Evolutionary conservation across 2,329 filamentous ascomycete genomes (phyloP).

Genomic region (Fusarium anguioides): DNA sequence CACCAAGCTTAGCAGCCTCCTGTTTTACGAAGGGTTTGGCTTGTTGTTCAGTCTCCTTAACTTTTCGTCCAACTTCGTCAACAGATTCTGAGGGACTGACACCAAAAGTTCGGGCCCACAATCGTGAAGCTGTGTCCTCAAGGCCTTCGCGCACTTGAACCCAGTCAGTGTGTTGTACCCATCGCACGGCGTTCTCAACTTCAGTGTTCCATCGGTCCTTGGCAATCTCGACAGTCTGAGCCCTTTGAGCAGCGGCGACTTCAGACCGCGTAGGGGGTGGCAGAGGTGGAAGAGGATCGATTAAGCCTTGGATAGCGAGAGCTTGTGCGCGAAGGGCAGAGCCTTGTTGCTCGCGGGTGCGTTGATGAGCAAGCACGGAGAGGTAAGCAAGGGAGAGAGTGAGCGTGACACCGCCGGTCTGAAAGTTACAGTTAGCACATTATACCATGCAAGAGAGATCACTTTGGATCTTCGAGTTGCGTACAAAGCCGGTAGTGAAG

Average conservation of each 20-base stretch:
- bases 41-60: constrained; percentile 50
- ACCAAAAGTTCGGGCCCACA: constrained; percentile 57
- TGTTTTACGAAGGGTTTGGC: constrained; percentile 50
- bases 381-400: constrained; percentile 80
- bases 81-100: constrained; percentile 49
- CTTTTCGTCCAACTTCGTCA: constrained; percentile 44
- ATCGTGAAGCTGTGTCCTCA: constrained; percentile 60
- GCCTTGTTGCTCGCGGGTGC: constrained; percentile 71
- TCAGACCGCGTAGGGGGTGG: constrained; percentile 64
- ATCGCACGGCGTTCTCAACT: constrained; percentile 72
- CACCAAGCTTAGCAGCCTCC: constrained; percentile 43
- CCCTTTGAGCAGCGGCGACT: constrained; percentile 62
- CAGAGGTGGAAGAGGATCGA: constrained; percentile 60
- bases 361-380: constrained; percentile 75
- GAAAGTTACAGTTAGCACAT: constrained; percentile 15
- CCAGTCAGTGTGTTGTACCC: constrained; percentile 76
- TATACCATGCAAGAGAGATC: not conserved
- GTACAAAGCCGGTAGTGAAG: constrained; percentile 79
- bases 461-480: constrained; percentile 47
- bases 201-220: constrained; percentile 86
- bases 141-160: constrained; percentile 67
- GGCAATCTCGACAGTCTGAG: constrained; percentile 70
- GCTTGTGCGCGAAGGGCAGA: constrained; percentile 68
- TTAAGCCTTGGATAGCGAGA: constrained; percentile 62
- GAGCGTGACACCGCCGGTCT: constrained; percentile 81